These are phyloP conservation scores for Macadamia integrifolia DNA, from an alignment of 164 flowering plant species.

Conservation along the genomic window DNA sequence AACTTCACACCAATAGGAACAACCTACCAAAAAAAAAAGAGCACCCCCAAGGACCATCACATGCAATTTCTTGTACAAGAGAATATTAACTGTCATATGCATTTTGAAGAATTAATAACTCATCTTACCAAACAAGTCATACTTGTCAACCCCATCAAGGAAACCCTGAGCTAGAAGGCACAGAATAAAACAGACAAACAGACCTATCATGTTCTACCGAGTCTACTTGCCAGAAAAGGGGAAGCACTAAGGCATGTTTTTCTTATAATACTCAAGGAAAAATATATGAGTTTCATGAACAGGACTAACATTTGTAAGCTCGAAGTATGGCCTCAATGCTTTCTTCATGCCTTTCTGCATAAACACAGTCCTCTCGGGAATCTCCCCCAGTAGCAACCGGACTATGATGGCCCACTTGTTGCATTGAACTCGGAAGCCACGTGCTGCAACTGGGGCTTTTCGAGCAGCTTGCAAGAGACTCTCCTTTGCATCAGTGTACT, in stretches of 20 bases:
- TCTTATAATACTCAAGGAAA: not conserved
- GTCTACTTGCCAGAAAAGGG: not conserved
- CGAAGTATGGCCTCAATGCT: conserved; percentile 93
- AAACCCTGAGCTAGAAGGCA: too few relatives aligned
- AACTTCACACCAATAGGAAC: too few relatives aligned
- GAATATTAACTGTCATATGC: too few relatives aligned
- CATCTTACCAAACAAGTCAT: too few relatives aligned
- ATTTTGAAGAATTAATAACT: too few relatives aligned
- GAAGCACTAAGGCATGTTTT: not conserved
- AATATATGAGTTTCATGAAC: not conserved
- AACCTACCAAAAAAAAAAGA: too few relatives aligned
- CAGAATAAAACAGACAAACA: too few relatives aligned
- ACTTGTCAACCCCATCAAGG: too few relatives aligned
- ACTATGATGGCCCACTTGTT: conserved; percentile 91
- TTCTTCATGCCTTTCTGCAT: conserved; percentile 96
- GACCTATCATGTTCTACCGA: too few relatives aligned
- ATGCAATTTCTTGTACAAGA: too few relatives aligned
- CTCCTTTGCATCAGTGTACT: conserved; percentile 77
- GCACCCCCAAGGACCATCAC: not conserved
- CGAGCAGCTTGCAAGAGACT: conserved; percentile 70
- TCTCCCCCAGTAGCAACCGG: conserved; percentile 82
- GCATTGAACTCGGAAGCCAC: conserved; percentile 72
- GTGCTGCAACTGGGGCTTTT: conserved; percentile 67
- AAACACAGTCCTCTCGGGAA: conserved; percentile 93
- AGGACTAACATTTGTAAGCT: conserved; percentile 84